Percentiles rank a stretch among this genome's conserved stretches.
phyloP scores from a whole-genome alignment of 441 rosid genomes.

The Arabidopsis lyrata region DNA sequence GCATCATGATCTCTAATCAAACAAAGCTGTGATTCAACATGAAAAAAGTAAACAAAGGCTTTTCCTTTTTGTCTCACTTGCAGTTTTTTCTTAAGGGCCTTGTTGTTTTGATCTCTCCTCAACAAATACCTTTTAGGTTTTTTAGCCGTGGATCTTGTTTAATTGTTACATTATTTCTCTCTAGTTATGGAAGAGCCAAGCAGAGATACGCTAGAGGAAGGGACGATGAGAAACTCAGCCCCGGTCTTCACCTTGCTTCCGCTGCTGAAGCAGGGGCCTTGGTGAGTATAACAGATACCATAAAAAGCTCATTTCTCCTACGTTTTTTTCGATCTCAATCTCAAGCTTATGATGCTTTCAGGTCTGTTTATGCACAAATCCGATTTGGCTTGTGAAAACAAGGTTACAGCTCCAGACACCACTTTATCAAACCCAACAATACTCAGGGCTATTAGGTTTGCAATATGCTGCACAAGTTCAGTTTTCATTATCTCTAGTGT shows the following conservation, averaged over 20 bases:
- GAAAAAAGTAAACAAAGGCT: background rate
- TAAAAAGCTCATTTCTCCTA: conserved; percentile 2
- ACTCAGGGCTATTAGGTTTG: conserved; percentile 88
- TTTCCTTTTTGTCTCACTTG: background rate
- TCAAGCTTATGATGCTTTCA: conserved; percentile 43
- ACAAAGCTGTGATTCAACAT: background rate
- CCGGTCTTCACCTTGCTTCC: conserved; percentile 86
- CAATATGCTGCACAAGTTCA: conserved; percentile 21
- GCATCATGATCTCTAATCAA: background rate
- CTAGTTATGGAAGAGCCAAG: conserved; percentile 90
- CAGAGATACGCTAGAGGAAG: conserved; percentile 70
- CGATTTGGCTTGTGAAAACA: conserved; percentile 95
- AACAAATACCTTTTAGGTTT: background rate
- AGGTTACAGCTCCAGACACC: conserved; percentile 96
- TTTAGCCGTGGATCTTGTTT: conserved; percentile 1
- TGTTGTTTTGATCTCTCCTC: conserved; percentile 8
- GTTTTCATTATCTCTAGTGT: background rate
- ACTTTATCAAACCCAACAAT: conserved; percentile 72
- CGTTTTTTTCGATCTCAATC: background rate
- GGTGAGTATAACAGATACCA: conserved; percentile 55
- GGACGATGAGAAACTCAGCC: conserved; percentile 67
- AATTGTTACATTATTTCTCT: conserved; percentile 12
- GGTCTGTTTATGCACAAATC: conserved; percentile 94
- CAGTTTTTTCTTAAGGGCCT: background rate
- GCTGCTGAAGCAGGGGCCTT: conserved; percentile 98